These are phyloP conservation scores for Monilinia vaccinii-corymbosi DNA, from an alignment of 2,329 filamentous ascomycete species.

Conservation along the genomic window DNA sequence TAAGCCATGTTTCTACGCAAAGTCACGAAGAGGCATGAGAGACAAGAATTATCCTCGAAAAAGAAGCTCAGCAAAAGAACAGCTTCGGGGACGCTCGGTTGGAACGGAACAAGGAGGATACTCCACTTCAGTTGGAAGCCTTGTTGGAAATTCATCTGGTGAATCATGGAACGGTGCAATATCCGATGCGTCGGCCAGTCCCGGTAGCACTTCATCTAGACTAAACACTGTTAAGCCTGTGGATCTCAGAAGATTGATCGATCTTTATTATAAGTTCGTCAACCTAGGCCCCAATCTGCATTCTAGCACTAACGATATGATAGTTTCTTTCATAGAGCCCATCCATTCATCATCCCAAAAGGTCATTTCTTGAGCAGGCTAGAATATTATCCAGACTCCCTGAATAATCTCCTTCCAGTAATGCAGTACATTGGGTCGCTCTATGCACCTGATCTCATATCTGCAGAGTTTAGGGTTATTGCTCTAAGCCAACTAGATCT, in stretches of 20 bases:
- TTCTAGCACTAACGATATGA: constrained; percentile 20
- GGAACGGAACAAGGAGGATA: not conserved
- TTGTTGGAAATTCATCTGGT: constrained; percentile 5
- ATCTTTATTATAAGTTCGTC: constrained; percentile 22
- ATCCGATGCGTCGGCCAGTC: constrained; percentile 16
- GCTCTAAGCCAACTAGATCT: constrained; percentile 23
- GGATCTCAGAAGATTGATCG: constrained; percentile 20
- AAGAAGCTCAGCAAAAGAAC: constrained; percentile 12
- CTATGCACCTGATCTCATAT: constrained; percentile 27
- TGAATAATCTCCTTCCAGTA: constrained; percentile 26
- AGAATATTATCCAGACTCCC: constrained; percentile 29
- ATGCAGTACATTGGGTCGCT: constrained; percentile 34
- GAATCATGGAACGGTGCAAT: constrained; percentile 13
- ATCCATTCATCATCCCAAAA: constrained; percentile 32
- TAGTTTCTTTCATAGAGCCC: constrained; percentile 30
- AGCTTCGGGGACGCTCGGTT: constrained; percentile 5
- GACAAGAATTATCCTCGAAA: constrained; percentile 20
- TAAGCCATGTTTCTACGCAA: constrained; percentile 39
- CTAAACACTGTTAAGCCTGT: constrained; percentile 10
- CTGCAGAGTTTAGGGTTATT: constrained; percentile 28
- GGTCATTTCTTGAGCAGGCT: constrained; percentile 28
- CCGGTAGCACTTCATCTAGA: constrained; percentile 15
- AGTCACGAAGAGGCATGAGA: constrained; percentile 37
- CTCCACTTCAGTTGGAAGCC: not conserved
- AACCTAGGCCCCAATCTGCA: not conserved